These are phyloP conservation scores for Aureobasidium zeae DNA, from an alignment of 2,329 filamentous ascomycete genomes.

Conservation along the genomic window DNA sequence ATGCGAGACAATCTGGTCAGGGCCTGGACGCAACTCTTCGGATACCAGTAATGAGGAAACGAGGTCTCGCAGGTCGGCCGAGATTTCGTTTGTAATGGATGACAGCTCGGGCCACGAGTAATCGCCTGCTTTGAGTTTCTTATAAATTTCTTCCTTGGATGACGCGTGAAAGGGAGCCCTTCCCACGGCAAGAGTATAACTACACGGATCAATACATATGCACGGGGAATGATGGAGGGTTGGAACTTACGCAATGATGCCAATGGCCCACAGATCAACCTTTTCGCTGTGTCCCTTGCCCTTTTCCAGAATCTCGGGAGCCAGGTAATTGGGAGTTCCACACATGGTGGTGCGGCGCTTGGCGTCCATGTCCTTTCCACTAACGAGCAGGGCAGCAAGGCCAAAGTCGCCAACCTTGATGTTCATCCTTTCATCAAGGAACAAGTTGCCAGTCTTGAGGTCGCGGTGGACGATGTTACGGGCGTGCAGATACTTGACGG, in stretches of 20 bases:
- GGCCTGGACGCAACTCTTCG: constrained; percentile 63
- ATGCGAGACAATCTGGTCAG: constrained; percentile 70
- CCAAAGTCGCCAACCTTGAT: constrained; percentile 98
- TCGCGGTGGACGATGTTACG: constrained; percentile 95
- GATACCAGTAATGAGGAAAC: constrained; percentile 68
- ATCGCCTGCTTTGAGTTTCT: constrained; percentile 57
- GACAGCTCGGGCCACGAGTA: constrained; percentile 69
- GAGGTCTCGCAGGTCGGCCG: constrained; percentile 65
- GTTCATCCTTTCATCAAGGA: constrained; percentile 90
- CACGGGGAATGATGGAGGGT: constrained; percentile 32
- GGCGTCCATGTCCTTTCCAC: constrained; percentile 78
- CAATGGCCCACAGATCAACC: constrained; percentile 96
- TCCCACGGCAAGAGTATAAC: constrained; percentile 88
- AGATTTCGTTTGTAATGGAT: constrained; percentile 59
- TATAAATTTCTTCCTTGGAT: constrained; percentile 77
- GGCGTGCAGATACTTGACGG: constrained; percentile 95
- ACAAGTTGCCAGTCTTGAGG: constrained; percentile 96
- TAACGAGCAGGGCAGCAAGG: constrained; percentile 80
- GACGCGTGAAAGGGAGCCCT: constrained; percentile 93
- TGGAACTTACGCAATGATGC: constrained; percentile 71
- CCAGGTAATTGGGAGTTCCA: constrained; percentile 96
- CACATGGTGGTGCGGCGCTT: constrained; percentile 82
- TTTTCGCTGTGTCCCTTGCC: constrained; percentile 95
- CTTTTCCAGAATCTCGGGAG: constrained; percentile 90
- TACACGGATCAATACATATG: constrained; percentile 16